Percentiles rank a stretch among this genome's conserved stretches.
Conservation (phyloP, 139 green algal species). For the Gonium pectorale region DNA sequence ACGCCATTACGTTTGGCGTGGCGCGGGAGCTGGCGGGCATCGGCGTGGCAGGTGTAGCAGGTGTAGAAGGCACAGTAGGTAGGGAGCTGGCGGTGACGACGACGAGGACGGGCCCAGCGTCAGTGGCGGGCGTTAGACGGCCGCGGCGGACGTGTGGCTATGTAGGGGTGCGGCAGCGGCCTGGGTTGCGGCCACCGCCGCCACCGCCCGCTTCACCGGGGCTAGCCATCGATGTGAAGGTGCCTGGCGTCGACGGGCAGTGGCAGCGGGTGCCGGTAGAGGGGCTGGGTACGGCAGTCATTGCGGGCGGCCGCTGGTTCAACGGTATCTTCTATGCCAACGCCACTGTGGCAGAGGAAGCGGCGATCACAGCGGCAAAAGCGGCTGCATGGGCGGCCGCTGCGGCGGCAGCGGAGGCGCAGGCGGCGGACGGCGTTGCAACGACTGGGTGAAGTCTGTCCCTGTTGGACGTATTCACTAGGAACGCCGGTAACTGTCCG, state of each 20-base stretch:
- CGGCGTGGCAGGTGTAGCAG: not conserved
- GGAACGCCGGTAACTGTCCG: too few relatives aligned
- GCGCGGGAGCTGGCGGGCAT: slow-evolving; percentile 9
- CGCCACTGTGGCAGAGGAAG: not conserved
- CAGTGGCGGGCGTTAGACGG: not conserved
- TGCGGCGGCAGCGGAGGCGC: not conserved
- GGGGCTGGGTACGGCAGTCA: not conserved
- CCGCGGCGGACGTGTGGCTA: slow-evolving; percentile 6
- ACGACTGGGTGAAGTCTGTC: too few relatives aligned
- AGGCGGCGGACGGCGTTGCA: too few relatives aligned
- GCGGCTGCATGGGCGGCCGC: not conserved
- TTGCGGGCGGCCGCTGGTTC: slow-evolving; percentile 11
- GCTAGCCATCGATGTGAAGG: not conserved
- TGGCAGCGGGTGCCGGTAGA: not conserved
- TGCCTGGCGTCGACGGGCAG: not conserved
- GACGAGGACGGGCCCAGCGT: not conserved
- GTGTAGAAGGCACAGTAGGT: not conserved
- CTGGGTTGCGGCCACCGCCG: not conserved
- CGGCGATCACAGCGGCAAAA: not conserved
- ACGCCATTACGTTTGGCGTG: slow-evolving; percentile 27
- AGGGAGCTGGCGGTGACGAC: not conserved
- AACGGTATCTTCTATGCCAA: slow-evolving; percentile 7
- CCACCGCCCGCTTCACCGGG: not conserved
- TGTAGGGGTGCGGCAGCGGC: not conserved
- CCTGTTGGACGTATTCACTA: too few relatives aligned